phyloP scores from a whole-genome alignment of 306 rosid genomes.

The Fragaria iinumae region DNA sequence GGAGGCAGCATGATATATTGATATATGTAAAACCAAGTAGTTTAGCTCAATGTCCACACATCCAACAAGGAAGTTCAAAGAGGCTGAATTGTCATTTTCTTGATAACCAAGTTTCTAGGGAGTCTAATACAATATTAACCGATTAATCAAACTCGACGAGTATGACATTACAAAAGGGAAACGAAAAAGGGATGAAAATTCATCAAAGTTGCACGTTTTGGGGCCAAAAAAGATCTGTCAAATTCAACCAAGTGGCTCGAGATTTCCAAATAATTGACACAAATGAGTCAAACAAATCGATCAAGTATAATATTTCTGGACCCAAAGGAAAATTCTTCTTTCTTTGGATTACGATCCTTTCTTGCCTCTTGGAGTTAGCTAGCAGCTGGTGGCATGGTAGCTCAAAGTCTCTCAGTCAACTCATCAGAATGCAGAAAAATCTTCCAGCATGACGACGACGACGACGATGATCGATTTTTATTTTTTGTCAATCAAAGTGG shows the following conservation, averaged over 20 bases:
- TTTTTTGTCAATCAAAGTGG: no score
- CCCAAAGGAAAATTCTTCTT: background rate
- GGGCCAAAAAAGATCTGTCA: background rate
- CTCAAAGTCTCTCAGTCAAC: background rate
- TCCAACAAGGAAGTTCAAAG: background rate
- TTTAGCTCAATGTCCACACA: background rate
- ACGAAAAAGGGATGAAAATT: background rate
- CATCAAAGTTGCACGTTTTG: background rate
- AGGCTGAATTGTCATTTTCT: background rate
- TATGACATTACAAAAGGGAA: background rate
- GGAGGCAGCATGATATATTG: background rate
- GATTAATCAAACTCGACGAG: background rate
- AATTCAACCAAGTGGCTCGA: background rate
- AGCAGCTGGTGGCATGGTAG: background rate
- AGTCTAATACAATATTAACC: background rate
- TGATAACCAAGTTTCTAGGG: background rate
- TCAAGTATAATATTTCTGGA: background rate
- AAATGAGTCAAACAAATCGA: constrained; percentile 19
- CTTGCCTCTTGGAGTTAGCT: background rate
- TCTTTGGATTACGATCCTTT: constrained; percentile 9
- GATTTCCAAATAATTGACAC: constrained; percentile 8
- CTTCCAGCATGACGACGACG: background rate
- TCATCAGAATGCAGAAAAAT: background rate
- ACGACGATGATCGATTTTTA: background rate
- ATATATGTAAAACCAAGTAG: background rate